phyloP scores from a whole-genome alignment of 495 filamentous ascomycete species.

The Talaromyces trachyspermus region DNA sequence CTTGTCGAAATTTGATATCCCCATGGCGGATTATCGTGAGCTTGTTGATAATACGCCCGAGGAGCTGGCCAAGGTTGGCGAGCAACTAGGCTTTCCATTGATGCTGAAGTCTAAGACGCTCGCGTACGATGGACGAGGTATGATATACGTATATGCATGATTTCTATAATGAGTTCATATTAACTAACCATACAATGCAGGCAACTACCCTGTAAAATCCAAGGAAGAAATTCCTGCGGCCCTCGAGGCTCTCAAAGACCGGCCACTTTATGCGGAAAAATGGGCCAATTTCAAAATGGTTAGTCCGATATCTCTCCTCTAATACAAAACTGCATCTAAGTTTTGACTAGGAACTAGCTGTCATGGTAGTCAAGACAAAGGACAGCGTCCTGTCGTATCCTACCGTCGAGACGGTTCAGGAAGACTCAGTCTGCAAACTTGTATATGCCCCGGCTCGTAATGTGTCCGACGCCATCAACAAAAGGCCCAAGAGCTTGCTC shows the following conservation, averaged over 20 bases:
- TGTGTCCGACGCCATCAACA: slow-evolving; percentile 51
- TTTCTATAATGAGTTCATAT: background rate
- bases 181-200: slow-evolving; percentile 14
- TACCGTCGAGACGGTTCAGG: slow-evolving; percentile 88
- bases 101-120: slow-evolving; percentile 93
- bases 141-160: slow-evolving; percentile 3
- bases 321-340: background rate
- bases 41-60: slow-evolving; percentile 44
- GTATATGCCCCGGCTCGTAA: slow-evolving; percentile 78
- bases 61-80: slow-evolving; percentile 56
- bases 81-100: slow-evolving; percentile 71
- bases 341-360: slow-evolving; percentile 60
- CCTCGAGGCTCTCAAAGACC: slow-evolving; percentile 57
- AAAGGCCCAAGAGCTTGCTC: slow-evolving; percentile 70
- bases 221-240: slow-evolving; percentile 62
- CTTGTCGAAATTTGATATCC: slow-evolving; percentile 56
- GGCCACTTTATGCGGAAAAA: slow-evolving; percentile 81
- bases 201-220: slow-evolving; percentile 72
- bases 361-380: slow-evolving; percentile 91
- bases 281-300: slow-evolving; percentile 76
- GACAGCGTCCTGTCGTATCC: slow-evolving; percentile 74
- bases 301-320: slow-evolving; percentile 5
- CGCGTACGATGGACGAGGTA: slow-evolving; percentile 84
- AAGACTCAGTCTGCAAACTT: slow-evolving; percentile 92
- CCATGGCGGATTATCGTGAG: slow-evolving; percentile 61